A percentile compares a stretch with the other conserved stretches of the same genome.
Conservation (phyloP, 805 yeast species). For the Sporopachydermia lactativora region DNA sequence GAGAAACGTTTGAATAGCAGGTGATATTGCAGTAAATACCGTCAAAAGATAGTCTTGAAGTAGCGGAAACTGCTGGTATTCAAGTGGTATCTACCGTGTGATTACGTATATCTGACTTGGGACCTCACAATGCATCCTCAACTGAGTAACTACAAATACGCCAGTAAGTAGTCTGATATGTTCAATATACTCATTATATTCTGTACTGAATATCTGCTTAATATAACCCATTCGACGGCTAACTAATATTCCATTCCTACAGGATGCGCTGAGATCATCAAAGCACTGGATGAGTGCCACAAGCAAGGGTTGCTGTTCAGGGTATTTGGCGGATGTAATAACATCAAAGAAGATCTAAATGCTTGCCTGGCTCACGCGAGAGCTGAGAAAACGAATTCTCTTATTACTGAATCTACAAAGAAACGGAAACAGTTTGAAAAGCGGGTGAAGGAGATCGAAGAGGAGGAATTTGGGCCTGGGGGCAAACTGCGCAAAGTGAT, state of each 20-base stretch:
- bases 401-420: slow-evolving; percentile 34
- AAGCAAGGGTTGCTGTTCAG: slow-evolving; percentile 49
- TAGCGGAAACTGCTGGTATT: too few species aligned
- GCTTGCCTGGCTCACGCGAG: slow-evolving; percentile 74
- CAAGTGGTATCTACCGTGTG: too few species aligned
- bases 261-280: slow-evolving; percentile 72
- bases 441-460: slow-evolving; percentile 48
- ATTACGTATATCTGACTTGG: too few species aligned
- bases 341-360: slow-evolving; percentile 64
- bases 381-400: slow-evolving; percentile 39
- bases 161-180: slow-evolving; percentile 17
- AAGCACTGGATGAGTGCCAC: slow-evolving; percentile 85
- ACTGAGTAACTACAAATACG: slow-evolving; percentile 33
- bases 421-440: slow-evolving; percentile 40
- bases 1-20: too few species aligned
- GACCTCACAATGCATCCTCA: slow-evolving; percentile 42
- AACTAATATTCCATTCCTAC: slow-evolving; percentile 3
- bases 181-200: neutral
- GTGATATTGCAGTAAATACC: too few species aligned
- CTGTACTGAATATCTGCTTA: neutral
- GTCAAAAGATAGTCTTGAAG: too few species aligned
- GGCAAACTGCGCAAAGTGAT: slow-evolving; percentile 29
- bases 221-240: slow-evolving; percentile 1
- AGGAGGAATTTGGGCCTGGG: slow-evolving; percentile 71
- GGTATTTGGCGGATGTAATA: slow-evolving; percentile 74